Percentiles rank a stretch among this genome's conserved stretches.
Conservation (phyloP, 306 rosid genomes). For the Carpinus viminea region DNA sequence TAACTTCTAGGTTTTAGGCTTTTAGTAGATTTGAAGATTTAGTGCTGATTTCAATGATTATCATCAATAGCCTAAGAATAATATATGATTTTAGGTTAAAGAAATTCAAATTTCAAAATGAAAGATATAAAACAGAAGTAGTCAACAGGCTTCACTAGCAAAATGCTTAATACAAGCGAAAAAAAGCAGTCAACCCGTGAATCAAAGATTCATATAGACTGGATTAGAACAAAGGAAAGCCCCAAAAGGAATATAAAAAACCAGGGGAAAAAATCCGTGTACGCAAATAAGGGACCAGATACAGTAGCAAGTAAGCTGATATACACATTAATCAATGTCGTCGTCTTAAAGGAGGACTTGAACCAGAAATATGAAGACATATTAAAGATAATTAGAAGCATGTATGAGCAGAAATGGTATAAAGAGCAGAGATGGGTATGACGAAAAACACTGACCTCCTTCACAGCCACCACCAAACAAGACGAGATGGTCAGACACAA, state of each 20-base stretch:
- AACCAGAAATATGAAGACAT: background rate
- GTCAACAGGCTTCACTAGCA: background rate
- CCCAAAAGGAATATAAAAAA: background rate
- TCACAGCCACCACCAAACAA: constrained; percentile 91
- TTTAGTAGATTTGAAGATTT: no score
- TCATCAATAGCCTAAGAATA: background rate
- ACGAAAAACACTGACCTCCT: constrained; percentile 68
- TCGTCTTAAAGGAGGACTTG: background rate
- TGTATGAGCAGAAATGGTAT: background rate
- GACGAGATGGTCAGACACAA: constrained; percentile 75
- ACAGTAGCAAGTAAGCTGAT: background rate
- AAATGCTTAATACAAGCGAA: background rate
- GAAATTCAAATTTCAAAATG: background rate
- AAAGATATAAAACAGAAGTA: no score
- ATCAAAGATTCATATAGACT: background rate
- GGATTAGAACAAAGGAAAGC: background rate
- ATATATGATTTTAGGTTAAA: no score
- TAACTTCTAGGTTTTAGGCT: background rate
- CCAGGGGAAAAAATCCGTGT: no score
- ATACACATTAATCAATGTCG: background rate
- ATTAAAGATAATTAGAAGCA: background rate
- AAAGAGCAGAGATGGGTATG: background rate
- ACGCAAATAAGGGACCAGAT: background rate
- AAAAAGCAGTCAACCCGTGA: background rate
- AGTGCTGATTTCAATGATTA: no score